A percentile compares a stretch with the other conserved stretches of the same genome.
Evolutionary conservation across 2,329 filamentous ascomycete species (phyloP).

Genomic region (Juglanconis juglandina): DNA sequence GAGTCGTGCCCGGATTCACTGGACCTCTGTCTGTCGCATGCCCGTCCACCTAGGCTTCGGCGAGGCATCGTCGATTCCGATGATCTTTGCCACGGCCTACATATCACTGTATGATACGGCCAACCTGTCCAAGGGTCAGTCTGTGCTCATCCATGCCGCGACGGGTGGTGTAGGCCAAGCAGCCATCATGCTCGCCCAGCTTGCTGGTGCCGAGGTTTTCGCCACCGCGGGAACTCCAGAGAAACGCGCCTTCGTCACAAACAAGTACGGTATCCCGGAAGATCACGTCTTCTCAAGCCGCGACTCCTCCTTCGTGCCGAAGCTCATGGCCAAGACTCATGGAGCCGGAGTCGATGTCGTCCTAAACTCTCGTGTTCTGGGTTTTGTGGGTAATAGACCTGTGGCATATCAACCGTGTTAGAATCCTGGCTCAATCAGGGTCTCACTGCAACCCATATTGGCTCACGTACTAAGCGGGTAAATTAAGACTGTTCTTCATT

Average conservation of each 20-base stretch:
- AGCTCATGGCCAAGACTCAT: conserved; percentile 18
- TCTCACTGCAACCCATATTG: no score
- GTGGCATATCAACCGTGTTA: no score
- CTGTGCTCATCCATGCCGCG: conserved; percentile 24
- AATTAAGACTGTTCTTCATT: no score
- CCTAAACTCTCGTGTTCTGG: conserved; percentile 23
- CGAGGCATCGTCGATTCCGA: conserved; percentile 19
- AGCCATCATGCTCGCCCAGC: conserved; percentile 9
- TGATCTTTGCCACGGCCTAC: conserved; percentile 26
- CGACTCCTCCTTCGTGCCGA: conserved; percentile 26
- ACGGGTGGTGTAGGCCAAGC: conserved; percentile 19
- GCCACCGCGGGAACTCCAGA: conserved; percentile 27
- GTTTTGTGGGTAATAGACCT: no score
- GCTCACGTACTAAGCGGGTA: no score
- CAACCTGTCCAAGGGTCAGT: conserved; percentile 20
- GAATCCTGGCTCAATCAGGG: no score
- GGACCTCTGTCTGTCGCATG: conserved; percentile 3
- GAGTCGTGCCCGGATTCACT: no score
- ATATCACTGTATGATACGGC: conserved; percentile 24
- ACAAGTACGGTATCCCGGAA: conserved; percentile 26
- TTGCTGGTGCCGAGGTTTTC: conserved; percentile 26
- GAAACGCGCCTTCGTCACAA: conserved; percentile 27
- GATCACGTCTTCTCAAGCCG: conserved; percentile 29
- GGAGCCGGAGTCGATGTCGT: conserved; percentile 24
- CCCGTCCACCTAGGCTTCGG: conserved; percentile 14